These are phyloP conservation scores for Senna tora DNA, from an alignment of 306 rosid species.

Conservation along the genomic window DNA sequence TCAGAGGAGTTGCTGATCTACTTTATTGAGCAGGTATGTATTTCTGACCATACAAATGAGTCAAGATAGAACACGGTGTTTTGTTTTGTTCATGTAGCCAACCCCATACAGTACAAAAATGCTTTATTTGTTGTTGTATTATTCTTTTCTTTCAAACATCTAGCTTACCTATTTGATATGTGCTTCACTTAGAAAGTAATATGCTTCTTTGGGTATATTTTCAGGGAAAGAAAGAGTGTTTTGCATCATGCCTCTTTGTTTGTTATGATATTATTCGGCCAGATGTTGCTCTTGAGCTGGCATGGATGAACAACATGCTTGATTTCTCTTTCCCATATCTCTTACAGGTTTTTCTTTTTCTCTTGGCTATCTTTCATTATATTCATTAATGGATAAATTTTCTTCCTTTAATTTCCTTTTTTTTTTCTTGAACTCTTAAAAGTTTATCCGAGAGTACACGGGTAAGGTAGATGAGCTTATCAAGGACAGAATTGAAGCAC, in stretches of 20 bases:
- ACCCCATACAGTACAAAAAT: too few species aligned
- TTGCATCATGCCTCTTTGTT: slow-evolving; percentile 86
- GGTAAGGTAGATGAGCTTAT: slow-evolving; percentile 80
- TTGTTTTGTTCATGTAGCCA: too few species aligned
- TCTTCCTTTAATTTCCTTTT: slow-evolving; percentile 12
- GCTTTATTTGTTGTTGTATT: too few species aligned
- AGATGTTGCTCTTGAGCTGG: slow-evolving; percentile 76
- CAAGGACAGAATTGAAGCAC: slow-evolving; percentile 71
- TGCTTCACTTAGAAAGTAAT: slow-evolving; percentile 2
- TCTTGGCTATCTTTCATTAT: slow-evolving; percentile 4
- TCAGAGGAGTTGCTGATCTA: slow-evolving; percentile 79
- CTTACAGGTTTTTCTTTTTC: slow-evolving; percentile 58
- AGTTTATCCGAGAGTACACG: slow-evolving; percentile 78
- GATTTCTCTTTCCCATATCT: slow-evolving; percentile 83
- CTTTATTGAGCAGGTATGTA: slow-evolving; percentile 84
- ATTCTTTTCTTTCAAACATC: too few species aligned
- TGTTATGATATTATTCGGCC: slow-evolving; percentile 76
- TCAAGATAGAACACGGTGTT: too few species aligned
- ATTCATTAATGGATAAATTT: neutral
- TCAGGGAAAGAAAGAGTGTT: slow-evolving; percentile 90
- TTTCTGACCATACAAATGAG: too few species aligned
- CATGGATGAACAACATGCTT: slow-evolving; percentile 80
- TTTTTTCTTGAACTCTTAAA: neutral
- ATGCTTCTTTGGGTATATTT: too few species aligned
- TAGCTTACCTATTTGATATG: neutral